Percentiles rank a stretch among this genome's conserved stretches.
phyloP scores from a whole-genome alignment of 2,329 filamentous ascomycete genomes.

The Pyrenophora tritici-repentis region DNA sequence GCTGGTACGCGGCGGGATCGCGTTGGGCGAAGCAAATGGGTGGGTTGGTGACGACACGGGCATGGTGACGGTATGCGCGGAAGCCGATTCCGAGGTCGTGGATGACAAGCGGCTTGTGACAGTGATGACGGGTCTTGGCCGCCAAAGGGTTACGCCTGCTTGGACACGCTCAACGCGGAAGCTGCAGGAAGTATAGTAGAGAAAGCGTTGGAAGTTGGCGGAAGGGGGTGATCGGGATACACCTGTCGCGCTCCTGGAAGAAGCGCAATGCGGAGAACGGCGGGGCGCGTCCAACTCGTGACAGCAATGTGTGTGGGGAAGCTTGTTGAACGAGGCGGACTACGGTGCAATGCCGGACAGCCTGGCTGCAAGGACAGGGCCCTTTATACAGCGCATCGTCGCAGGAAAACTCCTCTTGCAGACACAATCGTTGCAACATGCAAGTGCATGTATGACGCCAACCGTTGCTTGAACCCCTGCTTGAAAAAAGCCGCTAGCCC shows the following conservation, averaged over 20 bases:
- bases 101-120: conserved; percentile 7
- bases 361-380: conserved; percentile 1
- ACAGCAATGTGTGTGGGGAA: background rate
- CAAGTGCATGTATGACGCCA: conserved; percentile 18
- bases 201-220: conserved; percentile 2
- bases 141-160: background rate
- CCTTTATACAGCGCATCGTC: conserved; percentile 8
- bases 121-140: conserved; percentile 10
- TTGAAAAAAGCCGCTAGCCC: background rate
- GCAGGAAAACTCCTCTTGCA: background rate
- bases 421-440: conserved; percentile 2
- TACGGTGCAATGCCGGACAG: background rate
- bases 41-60: conserved; percentile 23
- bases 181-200: conserved; percentile 12
- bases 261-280: conserved; percentile 3
- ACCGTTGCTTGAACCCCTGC: conserved; percentile 14
- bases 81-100: conserved; percentile 1
- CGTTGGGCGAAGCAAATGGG: conserved; percentile 47
- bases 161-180: background rate
- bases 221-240: background rate
- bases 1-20: conserved; percentile 48
- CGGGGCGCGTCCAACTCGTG: conserved; percentile 5
- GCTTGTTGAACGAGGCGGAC: background rate
- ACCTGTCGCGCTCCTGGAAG: conserved; percentile 2
- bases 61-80: conserved; percentile 20